These are phyloP conservation scores for Prunus dulcis DNA, from an alignment of 306 rosid species.

Conservation along the genomic window DNA sequence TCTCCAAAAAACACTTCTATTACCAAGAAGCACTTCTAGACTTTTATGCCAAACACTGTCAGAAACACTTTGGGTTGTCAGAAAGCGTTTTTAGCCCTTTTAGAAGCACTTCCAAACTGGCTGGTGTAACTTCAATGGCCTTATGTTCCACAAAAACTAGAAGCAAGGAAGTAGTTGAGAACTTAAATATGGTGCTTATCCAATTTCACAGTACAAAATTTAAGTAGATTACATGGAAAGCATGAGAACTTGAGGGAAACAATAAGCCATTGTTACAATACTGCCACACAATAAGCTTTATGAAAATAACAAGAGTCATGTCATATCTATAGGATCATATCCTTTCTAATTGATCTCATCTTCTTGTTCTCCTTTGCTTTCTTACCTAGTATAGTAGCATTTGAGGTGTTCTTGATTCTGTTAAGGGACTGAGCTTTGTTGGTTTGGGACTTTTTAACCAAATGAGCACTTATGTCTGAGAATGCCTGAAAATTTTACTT, in stretches of 20 bases:
- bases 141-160: too few relatives aligned
- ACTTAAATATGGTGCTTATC: too few relatives aligned
- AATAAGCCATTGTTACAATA: background rate
- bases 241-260: background rate
- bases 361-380: background rate
- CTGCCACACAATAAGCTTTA: background rate
- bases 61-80: too few relatives aligned
- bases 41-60: too few relatives aligned
- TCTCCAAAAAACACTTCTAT: too few relatives aligned
- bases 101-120: too few relatives aligned
- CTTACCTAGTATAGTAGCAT: background rate
- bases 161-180: too few relatives aligned
- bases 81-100: too few relatives aligned
- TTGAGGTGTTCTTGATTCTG: background rate
- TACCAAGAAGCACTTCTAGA: too few relatives aligned
- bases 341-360: background rate
- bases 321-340: background rate
- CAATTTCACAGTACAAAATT: background rate
- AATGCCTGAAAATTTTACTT: background rate
- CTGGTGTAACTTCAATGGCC: too few relatives aligned
- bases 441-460: background rate
- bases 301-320: background rate
- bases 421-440: background rate
- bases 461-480: background rate
- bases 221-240: background rate